Conservation (phyloP, 805 yeast species). For the Lachancea dasiensis region DNA sequence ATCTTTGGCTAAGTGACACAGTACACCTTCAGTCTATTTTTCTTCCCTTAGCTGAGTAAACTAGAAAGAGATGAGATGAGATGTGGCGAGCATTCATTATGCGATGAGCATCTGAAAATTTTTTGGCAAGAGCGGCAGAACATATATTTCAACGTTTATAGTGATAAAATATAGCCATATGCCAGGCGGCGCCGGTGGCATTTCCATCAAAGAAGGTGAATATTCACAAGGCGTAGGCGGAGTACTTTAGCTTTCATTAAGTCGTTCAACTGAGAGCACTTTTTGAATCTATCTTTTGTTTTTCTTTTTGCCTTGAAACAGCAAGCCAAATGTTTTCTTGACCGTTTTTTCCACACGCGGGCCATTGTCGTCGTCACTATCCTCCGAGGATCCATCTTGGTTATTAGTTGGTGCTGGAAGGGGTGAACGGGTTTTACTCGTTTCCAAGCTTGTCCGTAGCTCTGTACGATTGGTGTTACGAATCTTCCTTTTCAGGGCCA, state of each 20-base stretch:
- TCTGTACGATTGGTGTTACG: slow-evolving; percentile 19
- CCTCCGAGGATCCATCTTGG: neutral
- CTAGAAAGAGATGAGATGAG: slow-evolving; percentile 2
- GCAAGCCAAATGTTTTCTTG: slow-evolving; percentile 26
- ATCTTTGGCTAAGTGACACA: slow-evolving; percentile 13
- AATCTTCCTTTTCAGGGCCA: slow-evolving; percentile 32
- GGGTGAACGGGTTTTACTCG: neutral
- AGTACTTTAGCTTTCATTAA: no score
- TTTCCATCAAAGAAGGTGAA: no score
- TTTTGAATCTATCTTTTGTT: slow-evolving; percentile 14
- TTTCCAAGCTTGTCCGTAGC: slow-evolving; percentile 1
- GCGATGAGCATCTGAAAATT: slow-evolving; percentile 24
- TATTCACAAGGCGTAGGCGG: no score
- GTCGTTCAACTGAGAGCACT: no score
- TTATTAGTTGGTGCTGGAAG: neutral
- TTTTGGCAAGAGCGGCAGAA: no score
- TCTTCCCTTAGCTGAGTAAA: neutral
- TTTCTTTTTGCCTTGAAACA: slow-evolving; percentile 21
- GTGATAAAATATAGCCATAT: slow-evolving; percentile 10
- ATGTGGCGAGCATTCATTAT: slow-evolving; percentile 9
- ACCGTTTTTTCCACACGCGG: slow-evolving; percentile 14
- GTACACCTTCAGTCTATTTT: neutral
- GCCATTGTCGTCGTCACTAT: slow-evolving; percentile 17
- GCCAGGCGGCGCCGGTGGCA: no score
- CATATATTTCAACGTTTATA: slow-evolving; percentile 4